Percentiles rank a stretch among this genome's conserved stretches.
These are phyloP conservation scores for Zalaria sp. DNA, from an alignment of 2,329 filamentous ascomycete species.

Conservation along the genomic window DNA sequence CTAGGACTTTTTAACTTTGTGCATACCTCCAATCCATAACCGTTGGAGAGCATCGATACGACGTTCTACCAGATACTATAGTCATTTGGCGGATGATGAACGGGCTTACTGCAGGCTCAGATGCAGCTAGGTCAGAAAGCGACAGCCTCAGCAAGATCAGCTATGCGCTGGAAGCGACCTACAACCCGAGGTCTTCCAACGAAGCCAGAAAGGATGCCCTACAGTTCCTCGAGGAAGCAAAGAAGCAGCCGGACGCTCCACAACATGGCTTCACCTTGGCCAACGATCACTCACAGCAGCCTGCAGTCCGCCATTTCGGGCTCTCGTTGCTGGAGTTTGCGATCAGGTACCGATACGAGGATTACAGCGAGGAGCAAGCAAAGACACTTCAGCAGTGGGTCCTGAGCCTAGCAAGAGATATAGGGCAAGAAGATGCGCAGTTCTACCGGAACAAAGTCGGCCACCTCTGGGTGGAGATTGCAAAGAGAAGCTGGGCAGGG, in stretches of 20 bases:
- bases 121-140: neutral
- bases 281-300: conserved; percentile 56
- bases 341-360: conserved; percentile 71
- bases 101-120: too few relatives aligned
- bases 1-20: too few relatives aligned
- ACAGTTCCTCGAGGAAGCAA: conserved; percentile 72
- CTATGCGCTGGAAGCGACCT: conserved; percentile 75
- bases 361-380: conserved; percentile 56
- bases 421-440: conserved; percentile 57
- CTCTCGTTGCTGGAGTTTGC: conserved; percentile 83
- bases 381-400: conserved; percentile 61
- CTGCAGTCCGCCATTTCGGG: conserved; percentile 83
- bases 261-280: conserved; percentile 76
- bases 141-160: conserved; percentile 52
- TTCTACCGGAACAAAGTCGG: conserved; percentile 90
- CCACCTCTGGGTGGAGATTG: conserved; percentile 86
- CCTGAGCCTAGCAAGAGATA: conserved; percentile 58
- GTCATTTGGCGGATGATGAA: too few relatives aligned
- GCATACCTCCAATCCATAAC: too few relatives aligned
- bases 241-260: conserved; percentile 64
- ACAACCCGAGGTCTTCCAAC: conserved; percentile 69
- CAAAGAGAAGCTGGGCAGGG: conserved; percentile 78
- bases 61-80: too few relatives aligned
- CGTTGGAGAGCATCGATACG: too few relatives aligned
- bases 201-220: conserved; percentile 71